Evolutionary conservation across 768 basidiomycete species (phyloP), one percentile per base, ranked within the genome.

Genomic region (Mycena vitilis): DNA sequence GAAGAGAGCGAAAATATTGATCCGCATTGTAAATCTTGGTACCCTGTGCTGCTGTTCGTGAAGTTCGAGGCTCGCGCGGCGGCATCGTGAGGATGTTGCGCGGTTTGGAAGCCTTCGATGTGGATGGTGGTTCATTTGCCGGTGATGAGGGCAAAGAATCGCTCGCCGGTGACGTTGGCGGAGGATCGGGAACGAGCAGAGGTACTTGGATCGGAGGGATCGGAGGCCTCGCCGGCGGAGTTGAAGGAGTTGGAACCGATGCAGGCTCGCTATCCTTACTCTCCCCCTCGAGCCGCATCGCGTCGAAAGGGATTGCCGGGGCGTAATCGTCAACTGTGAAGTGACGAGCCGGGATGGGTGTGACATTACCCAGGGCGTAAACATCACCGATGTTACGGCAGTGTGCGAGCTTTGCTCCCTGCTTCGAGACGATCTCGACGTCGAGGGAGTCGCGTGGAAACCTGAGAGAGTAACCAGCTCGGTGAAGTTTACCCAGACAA

Each of bases 251-350:
- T 7, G 34, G 52, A 53, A 16, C 20, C 12, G 52, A 37, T 36
- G 16, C 34, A 20, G 34, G 52, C 34, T 52, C 51, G 51, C 13
- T 52, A 52, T 6, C 16, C 5, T 56, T 10, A 15, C 22, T 56
- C 63, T 64, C 63, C 63, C 63, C 63, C 63, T 64, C 63, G 63
- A 64, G 63, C 63, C 25, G 54, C 25, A 55, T 48, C 54, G 63
- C 44, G 54, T 64, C 63, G 44, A 30, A 22, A 6, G 51, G 25
- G 4, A 52, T 15, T 40, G 51, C 51, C 7, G 51, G 23, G 30
- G 30, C 30, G 5, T 30, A 30, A 30, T 30, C 30, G 30, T 30
- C 30, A 5, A 30, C 30, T 30, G 30, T 30, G 30, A 30, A 30
- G 30, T 30, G 30, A 30, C 30, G 30, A 30, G 30, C 30, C 30